Percentiles rank a stretch among this genome's conserved stretches.
Conservation (phyloP, 192 early-diverging fungal genomes). For the Anaeromyces robustus region DNA sequence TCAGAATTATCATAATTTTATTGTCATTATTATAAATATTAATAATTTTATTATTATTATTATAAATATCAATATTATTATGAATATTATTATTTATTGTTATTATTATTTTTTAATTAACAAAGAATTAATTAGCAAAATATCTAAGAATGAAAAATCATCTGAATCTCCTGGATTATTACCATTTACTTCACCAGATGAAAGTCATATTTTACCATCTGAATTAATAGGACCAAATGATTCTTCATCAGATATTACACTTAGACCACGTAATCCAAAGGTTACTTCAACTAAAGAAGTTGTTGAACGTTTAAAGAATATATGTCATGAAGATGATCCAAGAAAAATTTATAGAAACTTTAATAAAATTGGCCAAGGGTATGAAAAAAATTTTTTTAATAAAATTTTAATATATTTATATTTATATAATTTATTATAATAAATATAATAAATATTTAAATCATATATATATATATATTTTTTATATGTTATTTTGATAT, state of each 20-base stretch:
- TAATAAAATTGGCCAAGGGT: conserved; percentile 85
- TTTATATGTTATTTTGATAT: no score
- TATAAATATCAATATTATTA: no score
- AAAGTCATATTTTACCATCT: background rate
- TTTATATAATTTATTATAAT: no score
- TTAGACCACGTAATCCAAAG: conserved; percentile 33
- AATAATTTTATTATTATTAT: no score
- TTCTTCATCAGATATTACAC: conserved; percentile 19
- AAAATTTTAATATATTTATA: no score
- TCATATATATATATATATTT: background rate
- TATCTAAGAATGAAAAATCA: conserved; percentile 11
- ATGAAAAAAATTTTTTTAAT: no score
- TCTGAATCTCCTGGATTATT: background rate
- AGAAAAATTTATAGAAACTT: conserved; percentile 69
- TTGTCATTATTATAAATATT: no score
- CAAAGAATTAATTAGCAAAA: background rate
- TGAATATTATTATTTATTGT: no score
- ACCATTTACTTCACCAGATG: background rate
- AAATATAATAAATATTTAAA: background rate
- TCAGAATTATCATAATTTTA: no score
- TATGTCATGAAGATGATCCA: conserved; percentile 54
- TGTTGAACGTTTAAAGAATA: conserved; percentile 53
- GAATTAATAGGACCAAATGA: conserved; percentile 1
- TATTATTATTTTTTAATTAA: no score
- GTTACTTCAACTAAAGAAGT: conserved; percentile 58